phyloP scores from a whole-genome alignment of 192 early-diverging fungal species.

The Chytriomyces sp. region DNA sequence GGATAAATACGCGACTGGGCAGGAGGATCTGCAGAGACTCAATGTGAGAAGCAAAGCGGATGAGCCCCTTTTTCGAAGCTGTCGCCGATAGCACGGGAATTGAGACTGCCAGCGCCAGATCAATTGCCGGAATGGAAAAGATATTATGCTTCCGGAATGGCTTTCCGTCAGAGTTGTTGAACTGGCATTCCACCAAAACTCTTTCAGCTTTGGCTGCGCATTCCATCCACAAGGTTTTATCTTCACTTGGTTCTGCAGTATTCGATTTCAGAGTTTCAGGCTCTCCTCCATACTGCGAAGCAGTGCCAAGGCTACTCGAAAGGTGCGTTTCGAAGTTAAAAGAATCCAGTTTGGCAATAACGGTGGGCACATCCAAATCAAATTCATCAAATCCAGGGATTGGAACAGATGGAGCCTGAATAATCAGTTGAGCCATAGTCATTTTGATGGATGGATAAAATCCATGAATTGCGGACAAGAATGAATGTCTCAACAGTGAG shows the following conservation, averaged over 20 bases:
- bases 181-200: no score
- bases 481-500: slow-evolving; percentile 26
- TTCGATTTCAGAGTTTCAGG: no score
- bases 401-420: neutral
- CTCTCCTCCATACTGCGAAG: neutral
- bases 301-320: neutral
- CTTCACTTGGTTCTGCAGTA: neutral
- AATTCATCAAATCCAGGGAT: slow-evolving; percentile 22
- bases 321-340: neutral
- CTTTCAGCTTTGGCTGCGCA: neutral
- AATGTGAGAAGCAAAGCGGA: neutral
- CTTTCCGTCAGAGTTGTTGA: slow-evolving; percentile 11
- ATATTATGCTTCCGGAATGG: neutral
- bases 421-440: neutral
- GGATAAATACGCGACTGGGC: slow-evolving; percentile 15
- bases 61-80: neutral
- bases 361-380: slow-evolving; percentile 22
- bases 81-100: slow-evolving; percentile 15
- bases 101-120: neutral
- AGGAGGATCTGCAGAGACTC: neutral
- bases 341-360: neutral
- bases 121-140: slow-evolving; percentile 5
- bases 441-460: slow-evolving; percentile 17
- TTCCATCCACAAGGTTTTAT: slow-evolving; percentile 26
- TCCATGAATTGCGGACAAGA: slow-evolving; percentile 25